Percentiles rank a stretch among this genome's conserved stretches.
These are phyloP conservation scores for Pestalotiopsis fici DNA, from an alignment of 2,329 filamentous ascomycete species.

Conservation along the genomic window DNA sequence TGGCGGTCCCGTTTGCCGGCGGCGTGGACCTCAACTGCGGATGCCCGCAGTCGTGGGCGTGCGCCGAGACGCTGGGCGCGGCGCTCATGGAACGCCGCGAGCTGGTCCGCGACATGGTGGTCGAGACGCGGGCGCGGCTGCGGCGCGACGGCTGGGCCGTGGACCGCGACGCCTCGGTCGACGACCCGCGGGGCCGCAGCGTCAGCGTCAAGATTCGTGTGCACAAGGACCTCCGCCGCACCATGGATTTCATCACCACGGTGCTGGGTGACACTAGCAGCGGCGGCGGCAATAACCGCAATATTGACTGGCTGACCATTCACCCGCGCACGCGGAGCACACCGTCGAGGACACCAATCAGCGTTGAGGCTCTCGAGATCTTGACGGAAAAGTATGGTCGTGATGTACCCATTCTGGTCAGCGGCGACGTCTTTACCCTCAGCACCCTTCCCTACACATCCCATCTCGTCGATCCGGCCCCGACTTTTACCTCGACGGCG, in stretches of 20 bases:
- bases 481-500: conserved; percentile 19
- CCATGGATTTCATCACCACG: conserved; percentile 63
- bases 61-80: conserved; percentile 67
- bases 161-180: conserved; percentile 40
- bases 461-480: conserved; percentile 26
- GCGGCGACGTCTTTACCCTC: conserved; percentile 69
- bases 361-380: conserved; percentile 59
- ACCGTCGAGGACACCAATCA: conserved; percentile 61
- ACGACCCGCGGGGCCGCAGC: conserved; percentile 49
- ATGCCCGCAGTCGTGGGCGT: conserved; percentile 73
- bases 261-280: conserved; percentile 51
- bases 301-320: conserved; percentile 70
- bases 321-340: conserved; percentile 66
- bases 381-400: conserved; percentile 53
- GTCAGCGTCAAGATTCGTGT: conserved; percentile 73
- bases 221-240: conserved; percentile 62
- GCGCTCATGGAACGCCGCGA: conserved; percentile 68
- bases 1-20: conserved; percentile 62
- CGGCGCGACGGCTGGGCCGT: conserved; percentile 55
- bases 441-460: conserved; percentile 46
- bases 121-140: conserved; percentile 55
- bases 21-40: conserved; percentile 74
- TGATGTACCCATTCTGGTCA: conserved; percentile 64
- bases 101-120: conserved; percentile 66
- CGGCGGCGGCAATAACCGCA: too few relatives aligned